Evolutionary conservation across 768 basidiomycete species (phyloP).

Genomic region (Wakefieldia striispora): DNA sequence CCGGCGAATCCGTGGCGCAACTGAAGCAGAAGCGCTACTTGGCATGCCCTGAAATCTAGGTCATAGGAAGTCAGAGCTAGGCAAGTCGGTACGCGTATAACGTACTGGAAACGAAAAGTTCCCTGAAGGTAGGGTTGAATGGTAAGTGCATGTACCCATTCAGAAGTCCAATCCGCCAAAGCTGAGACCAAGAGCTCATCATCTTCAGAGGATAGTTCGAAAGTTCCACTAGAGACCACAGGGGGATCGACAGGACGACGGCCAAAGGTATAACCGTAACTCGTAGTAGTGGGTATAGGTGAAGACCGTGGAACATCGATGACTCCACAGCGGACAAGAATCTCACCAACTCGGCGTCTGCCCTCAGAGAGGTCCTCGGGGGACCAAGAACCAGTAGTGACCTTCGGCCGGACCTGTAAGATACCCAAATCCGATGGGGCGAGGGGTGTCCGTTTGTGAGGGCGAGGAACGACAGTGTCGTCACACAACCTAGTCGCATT

Average conservation of each 20-base stretch:
- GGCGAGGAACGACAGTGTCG: background rate
- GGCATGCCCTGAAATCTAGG: constrained; percentile 18
- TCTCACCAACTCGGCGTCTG: constrained; percentile 16
- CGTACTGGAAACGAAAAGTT: constrained; percentile 22
- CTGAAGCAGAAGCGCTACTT: constrained; percentile 2
- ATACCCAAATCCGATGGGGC: constrained; percentile 3
- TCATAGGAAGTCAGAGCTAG: constrained; percentile 1
- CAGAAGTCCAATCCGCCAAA: constrained; percentile 25
- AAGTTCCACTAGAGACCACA: background rate
- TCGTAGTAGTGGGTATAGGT: background rate
- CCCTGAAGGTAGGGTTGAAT: constrained; percentile 19
- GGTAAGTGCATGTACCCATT: constrained; percentile 26
- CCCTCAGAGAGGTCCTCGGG: constrained; percentile 14
- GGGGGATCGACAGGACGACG: background rate
- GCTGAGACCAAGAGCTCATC: constrained; percentile 6
- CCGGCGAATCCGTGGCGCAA: constrained; percentile 20
- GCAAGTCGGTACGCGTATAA: background rate
- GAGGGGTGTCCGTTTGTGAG: constrained; percentile 3
- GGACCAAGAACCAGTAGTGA: background rate
- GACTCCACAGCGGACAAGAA: constrained; percentile 21
- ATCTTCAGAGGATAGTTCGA: background rate
- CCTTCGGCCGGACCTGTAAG: background rate
- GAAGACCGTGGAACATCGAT: constrained; percentile 5
- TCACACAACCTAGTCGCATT: background rate
- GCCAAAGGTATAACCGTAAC: background rate